Conservation (phyloP, 2,329 filamentous ascomycete species). For the Ilyonectria mors-panacis region DNA sequence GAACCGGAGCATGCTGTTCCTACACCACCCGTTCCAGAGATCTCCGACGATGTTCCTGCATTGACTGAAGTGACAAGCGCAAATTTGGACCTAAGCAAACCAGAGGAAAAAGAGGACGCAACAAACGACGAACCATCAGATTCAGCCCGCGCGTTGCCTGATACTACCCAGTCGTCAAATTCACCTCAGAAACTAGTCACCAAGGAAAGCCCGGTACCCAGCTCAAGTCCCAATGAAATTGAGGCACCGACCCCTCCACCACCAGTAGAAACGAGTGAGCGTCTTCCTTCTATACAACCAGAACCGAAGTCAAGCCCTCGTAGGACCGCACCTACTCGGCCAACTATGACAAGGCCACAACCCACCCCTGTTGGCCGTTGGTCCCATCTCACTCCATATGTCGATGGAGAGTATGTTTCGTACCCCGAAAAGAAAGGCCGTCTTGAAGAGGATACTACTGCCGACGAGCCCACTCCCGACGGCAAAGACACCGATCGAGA, state of each 20-base stretch:
- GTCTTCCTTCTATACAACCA: constrained; percentile 37
- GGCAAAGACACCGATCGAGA: constrained; percentile 51
- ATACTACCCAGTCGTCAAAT: constrained; percentile 25
- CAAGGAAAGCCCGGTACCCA: constrained; percentile 32
- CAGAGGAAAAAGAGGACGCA: constrained; percentile 24
- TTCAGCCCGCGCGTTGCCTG: neutral
- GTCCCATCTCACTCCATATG: constrained; percentile 58
- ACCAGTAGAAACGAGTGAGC: constrained; percentile 35
- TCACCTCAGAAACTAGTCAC: constrained; percentile 24
- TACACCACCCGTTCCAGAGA: constrained; percentile 18
- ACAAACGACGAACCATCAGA: constrained; percentile 24
- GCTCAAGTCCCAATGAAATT: constrained; percentile 37
- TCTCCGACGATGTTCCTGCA: neutral
- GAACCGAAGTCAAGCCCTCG: constrained; percentile 43
- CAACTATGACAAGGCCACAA: constrained; percentile 46
- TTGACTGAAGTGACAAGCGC: constrained; percentile 20
- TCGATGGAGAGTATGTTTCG: constrained; percentile 55
- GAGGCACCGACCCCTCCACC: constrained; percentile 38
- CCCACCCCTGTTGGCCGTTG: constrained; percentile 53
- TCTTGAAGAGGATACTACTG: constrained; percentile 50
- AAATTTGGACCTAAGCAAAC: neutral
- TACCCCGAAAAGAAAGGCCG: constrained; percentile 58
- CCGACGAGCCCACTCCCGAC: constrained; percentile 52
- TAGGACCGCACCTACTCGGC: constrained; percentile 32
- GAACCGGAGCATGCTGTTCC: neutral